These are phyloP conservation scores for Pythium myriotylum DNA, from an alignment of 352 stramenopile genomes.

Conservation along the genomic window DNA sequence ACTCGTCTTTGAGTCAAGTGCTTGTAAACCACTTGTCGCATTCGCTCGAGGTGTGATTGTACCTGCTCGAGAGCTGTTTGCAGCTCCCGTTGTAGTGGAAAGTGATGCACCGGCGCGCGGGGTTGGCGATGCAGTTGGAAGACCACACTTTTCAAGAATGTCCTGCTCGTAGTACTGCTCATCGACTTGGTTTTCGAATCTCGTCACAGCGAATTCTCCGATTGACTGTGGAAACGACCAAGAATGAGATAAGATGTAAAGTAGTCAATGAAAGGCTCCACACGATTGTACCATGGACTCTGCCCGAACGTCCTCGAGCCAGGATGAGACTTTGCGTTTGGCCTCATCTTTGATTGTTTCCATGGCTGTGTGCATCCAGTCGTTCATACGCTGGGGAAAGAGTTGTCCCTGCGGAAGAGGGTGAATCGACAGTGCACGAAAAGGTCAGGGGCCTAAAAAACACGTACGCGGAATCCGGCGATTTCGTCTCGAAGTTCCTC, in stretches of 20 bases:
- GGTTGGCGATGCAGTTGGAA: conserved; percentile 23
- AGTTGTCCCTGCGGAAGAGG: conserved; percentile 66
- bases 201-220: conserved; percentile 66
- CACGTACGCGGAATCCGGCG: conserved; percentile 55
- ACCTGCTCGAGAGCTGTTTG: neutral
- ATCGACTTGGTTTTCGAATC: conserved; percentile 76
- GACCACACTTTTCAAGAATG: conserved; percentile 70
- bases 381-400: conserved; percentile 77
- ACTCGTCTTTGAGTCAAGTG: neutral
- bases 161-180: conserved; percentile 79
- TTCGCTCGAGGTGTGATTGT: conserved; percentile 7
- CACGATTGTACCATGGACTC: conserved; percentile 62
- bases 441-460: neutral
- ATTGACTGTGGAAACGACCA: conserved; percentile 59
- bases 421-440: neutral
- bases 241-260: too few relatives aligned
- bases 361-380: conserved; percentile 78
- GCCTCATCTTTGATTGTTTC: conserved; percentile 75
- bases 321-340: conserved; percentile 60
- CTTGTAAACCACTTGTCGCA: neutral
- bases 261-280: too few relatives aligned
- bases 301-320: conserved; percentile 74
- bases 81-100: neutral
- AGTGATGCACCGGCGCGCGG: conserved; percentile 8
- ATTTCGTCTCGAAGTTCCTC: conserved; percentile 76